These are phyloP conservation scores for Ogataea siamensis DNA, from an alignment of 805 yeast species.

Conservation along the genomic window DNA sequence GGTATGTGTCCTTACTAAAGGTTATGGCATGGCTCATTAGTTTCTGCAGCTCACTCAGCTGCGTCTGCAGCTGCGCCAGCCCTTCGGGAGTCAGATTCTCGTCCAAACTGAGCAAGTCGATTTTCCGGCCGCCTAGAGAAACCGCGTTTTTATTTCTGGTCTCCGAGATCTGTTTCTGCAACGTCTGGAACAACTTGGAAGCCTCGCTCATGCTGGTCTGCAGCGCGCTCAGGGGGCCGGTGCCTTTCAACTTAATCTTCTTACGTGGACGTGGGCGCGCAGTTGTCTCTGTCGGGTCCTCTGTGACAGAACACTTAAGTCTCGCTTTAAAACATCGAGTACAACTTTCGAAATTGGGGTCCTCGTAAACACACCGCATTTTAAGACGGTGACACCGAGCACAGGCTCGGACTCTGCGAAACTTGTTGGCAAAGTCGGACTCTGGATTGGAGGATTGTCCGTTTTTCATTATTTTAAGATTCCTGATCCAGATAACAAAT, in stretches of 20 bases:
- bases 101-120: conserved; percentile 14
- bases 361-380: conserved; percentile 50
- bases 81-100: conserved; percentile 23
- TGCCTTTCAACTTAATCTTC: conserved; percentile 27
- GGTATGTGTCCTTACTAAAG: conserved; percentile 9
- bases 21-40: conserved; percentile 30
- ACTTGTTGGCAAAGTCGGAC: conserved; percentile 40
- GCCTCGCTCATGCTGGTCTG: conserved; percentile 30
- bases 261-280: conserved; percentile 39
- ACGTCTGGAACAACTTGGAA: conserved; percentile 21
- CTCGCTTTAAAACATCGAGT: conserved; percentile 44
- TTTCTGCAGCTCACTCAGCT: conserved; percentile 34
- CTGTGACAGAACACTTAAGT: conserved; percentile 47
- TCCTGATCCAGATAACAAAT: conserved; percentile 1
- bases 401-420: conserved; percentile 51
- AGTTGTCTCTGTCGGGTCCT: conserved; percentile 46
- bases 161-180: conserved; percentile 23
- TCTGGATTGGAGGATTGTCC: conserved; percentile 2
- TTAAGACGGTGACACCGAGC: conserved; percentile 54
- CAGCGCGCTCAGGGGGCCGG: conserved; percentile 28
- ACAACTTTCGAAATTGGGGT: conserved; percentile 44
- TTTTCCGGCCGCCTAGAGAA: conserved; percentile 12
- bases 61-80: conserved; percentile 28
- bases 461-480: conserved; percentile 2
- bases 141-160: conserved; percentile 10